A percentile compares a stretch with the other conserved stretches of the same genome.
phyloP scores from a whole-genome alignment of 2,329 filamentous ascomycete genomes.

The Nemania abortiva region DNA sequence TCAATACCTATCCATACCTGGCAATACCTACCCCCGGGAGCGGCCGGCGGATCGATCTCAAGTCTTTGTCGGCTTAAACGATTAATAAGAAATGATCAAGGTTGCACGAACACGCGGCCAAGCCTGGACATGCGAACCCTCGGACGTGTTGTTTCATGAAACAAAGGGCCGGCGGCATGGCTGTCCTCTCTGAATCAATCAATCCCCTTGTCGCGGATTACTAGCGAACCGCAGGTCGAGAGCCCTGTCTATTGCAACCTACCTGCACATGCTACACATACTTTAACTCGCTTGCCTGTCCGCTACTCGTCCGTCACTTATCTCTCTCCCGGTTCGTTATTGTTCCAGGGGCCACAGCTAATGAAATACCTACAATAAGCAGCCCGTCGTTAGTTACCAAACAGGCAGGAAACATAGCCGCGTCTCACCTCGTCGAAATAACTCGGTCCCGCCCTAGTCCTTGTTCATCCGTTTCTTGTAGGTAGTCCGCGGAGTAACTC shows the following conservation, averaged over 20 bases:
- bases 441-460: not conserved
- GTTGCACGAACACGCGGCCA: constrained; percentile 10
- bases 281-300: no score
- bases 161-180: constrained; percentile 8
- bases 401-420: not conserved
- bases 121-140: constrained; percentile 6
- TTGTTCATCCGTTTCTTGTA: not conserved
- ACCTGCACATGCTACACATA: not conserved
- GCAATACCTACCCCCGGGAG: not conserved
- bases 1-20: not conserved
- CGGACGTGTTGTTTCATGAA: constrained; percentile 15
- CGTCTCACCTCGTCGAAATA: not conserved
- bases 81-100: constrained; percentile 21
- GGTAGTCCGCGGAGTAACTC: not conserved
- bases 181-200: not conserved
- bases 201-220: constrained; percentile 1
- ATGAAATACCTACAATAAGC: constrained; percentile 3
- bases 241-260: not conserved
- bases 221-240: constrained; percentile 4
- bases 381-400: not conserved
- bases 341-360: not conserved
- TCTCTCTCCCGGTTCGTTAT: not conserved
- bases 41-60: not conserved
- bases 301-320: not conserved
- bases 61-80: not conserved